A percentile compares a stretch with the other conserved stretches of the same genome.
Evolutionary conservation across 805 yeast genomes (phyloP).

Genomic region (Kazachstania africana): DNA sequence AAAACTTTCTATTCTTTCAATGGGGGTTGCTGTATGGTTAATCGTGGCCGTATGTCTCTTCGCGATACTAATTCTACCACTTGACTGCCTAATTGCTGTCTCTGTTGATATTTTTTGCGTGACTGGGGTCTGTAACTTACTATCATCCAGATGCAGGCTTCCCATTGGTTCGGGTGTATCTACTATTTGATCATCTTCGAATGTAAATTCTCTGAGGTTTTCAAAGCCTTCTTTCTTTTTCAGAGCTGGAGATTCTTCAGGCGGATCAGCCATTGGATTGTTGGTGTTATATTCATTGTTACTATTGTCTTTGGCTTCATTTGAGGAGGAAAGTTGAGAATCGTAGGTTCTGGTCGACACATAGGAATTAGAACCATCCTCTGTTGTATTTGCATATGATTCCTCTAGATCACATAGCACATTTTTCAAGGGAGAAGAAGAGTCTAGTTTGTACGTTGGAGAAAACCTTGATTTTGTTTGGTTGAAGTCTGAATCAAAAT

Average conservation of each 20-base stretch:
- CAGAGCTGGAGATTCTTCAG: constrained; percentile 14
- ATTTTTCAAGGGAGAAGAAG: constrained; percentile 11
- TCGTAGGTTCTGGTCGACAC: constrained; percentile 51
- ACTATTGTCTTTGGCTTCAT: not conserved
- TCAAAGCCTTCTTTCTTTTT: constrained; percentile 39
- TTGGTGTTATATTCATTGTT: not conserved
- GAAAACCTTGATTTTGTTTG: constrained; percentile 2
- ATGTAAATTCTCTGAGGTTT: constrained; percentile 37
- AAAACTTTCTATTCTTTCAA: no score
- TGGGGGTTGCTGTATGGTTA: no score
- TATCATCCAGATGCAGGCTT: no score
- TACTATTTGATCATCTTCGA: constrained; percentile 11
- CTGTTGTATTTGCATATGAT: constrained; percentile 2
- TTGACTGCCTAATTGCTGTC: constrained; percentile 18
- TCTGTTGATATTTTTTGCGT: constrained; percentile 4
- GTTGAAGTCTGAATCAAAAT: constrained; percentile 2
- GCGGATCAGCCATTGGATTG: not conserved
- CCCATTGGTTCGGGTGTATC: not conserved
- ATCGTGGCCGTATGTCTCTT: constrained; percentile 9
- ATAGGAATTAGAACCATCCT: constrained; percentile 4
- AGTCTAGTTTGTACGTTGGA: constrained; percentile 3
- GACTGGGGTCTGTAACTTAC: not conserved
- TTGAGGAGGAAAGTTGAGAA: constrained; percentile 34
- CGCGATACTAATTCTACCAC: constrained; percentile 24
- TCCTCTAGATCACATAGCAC: constrained; percentile 6